These are phyloP conservation scores for Plectosphaerella plurivora DNA, from an alignment of 2,329 filamentous ascomycete species.

Conservation along the genomic window DNA sequence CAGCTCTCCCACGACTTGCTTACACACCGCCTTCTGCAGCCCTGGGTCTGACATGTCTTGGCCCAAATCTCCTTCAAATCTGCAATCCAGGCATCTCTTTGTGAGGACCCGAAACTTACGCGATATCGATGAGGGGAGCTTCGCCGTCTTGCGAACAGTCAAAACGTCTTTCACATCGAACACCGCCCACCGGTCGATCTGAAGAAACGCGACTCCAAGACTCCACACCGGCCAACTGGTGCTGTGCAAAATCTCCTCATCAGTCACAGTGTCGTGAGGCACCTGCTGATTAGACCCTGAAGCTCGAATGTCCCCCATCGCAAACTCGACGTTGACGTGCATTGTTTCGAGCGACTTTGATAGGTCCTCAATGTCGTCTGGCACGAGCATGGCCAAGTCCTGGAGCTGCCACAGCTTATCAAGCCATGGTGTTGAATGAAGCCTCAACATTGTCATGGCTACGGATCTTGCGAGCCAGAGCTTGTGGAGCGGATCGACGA, in stretches of 20 bases:
- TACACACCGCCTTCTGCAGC: conserved; percentile 9
- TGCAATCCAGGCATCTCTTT: conserved; percentile 17
- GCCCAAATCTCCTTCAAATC: conserved; percentile 13
- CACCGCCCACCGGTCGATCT: conserved; percentile 18
- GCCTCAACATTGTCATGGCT: conserved; percentile 3
- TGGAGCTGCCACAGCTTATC: conserved; percentile 3
- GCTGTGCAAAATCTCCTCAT: conserved; percentile 9
- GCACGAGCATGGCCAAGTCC: conserved; percentile 4
- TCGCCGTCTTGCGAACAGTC: conserved; percentile 12
- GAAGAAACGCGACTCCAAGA: conserved; percentile 19
- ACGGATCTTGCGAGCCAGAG: background rate
- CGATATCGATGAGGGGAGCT: conserved; percentile 7
- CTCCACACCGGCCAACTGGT: conserved; percentile 19
- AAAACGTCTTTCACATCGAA: conserved; percentile 12
- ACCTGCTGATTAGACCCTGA: background rate
- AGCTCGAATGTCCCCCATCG: background rate
- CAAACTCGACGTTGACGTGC: conserved; percentile 4
- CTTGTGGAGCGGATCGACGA: background rate
- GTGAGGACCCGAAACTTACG: conserved; percentile 17
- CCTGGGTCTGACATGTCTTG: conserved; percentile 2
- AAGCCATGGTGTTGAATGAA: conserved; percentile 7
- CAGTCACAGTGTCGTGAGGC: background rate
- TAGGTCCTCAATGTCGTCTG: background rate
- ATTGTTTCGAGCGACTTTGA: background rate
- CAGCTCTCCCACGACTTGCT: conserved; percentile 3